Base-by-base conservation (phyloP, 2,329 filamentous ascomycete species). In the Neofusicoccum kwambonambiense region DNA sequence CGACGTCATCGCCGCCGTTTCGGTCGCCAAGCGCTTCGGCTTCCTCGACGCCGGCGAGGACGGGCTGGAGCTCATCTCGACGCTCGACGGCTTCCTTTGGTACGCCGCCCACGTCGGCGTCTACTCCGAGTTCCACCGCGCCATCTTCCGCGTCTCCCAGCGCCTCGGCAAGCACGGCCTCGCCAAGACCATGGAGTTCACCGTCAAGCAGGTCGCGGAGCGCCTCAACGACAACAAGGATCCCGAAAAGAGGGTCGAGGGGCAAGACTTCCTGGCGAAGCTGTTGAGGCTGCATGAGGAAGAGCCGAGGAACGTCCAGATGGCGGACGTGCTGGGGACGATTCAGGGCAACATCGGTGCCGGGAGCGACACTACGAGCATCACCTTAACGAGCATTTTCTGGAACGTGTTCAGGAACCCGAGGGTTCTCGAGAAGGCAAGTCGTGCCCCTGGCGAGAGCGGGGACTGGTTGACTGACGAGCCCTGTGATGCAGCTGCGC, bases 1-100 rank as follows among this genome's bases (percentile, higher is more conserved):
- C 50, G 81, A 85, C 54, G 81, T 85, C 1, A 84, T 86, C 37
- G 82, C 82, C 0, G 76, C 81, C 41, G 82, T 86, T 19, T 84
- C 81, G 0, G 80, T 79, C 17, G 45, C 45, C 8, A 67, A 83
- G 82, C 50, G 50, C 12, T 52, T 52, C 31, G 50, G 50, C 0
- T 83, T 84, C 62, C 71, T 85, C 0, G 79, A 84, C 27, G 61
- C 68, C 8, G 82, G 81, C 0, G 71, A 78, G 3, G 83, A 85
- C 60, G 77, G 82, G 1, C 75, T 77, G 7, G 77, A 76, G 0
- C 71, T 82, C 0, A 82, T 84, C n/a, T 27, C 62, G 8, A 76
- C 77, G 0, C 71, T 83, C 15, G 73, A 81, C 61, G 66, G 69
- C 1, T 66, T 76, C 3, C 64, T 75, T 27, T 50, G 65, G 1